These are phyloP conservation scores for Bipolaris gigantea DNA, from an alignment of 2,329 filamentous ascomycete genomes.

Conservation along the genomic window DNA sequence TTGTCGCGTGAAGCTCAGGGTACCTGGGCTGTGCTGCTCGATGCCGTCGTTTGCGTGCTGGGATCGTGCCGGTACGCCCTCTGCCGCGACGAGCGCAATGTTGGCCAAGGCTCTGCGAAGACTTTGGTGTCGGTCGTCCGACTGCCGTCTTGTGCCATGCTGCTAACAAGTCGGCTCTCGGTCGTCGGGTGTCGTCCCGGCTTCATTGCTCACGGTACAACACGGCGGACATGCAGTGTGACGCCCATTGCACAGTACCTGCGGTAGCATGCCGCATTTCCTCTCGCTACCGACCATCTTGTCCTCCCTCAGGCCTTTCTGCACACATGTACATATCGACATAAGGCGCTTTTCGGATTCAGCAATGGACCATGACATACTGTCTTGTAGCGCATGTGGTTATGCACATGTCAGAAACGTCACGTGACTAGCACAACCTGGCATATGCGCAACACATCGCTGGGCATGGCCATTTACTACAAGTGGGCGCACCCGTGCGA, in stretches of 20 bases:
- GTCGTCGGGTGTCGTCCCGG: background rate
- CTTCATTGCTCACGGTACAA: background rate
- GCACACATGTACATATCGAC: background rate
- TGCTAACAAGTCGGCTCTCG: background rate
- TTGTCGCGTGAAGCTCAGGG: background rate
- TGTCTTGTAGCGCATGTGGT: background rate
- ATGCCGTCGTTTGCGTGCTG: background rate
- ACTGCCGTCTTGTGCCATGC: slow-evolving; percentile 7
- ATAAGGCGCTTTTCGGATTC: background rate
- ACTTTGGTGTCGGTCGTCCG: background rate
- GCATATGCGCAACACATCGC: background rate
- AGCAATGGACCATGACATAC: background rate
- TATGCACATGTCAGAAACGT: background rate
- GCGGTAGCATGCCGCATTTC: background rate
- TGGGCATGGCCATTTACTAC: background rate
- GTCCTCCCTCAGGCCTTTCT: background rate
- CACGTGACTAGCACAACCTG: background rate
- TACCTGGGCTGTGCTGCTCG: slow-evolving; percentile 2
- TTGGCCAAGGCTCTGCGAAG: background rate
- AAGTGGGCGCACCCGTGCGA: no score
- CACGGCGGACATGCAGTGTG: background rate
- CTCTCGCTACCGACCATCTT: background rate
- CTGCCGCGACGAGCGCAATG: slow-evolving; percentile 4
- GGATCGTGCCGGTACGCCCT: background rate
- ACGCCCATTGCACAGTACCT: background rate